Conservation (phyloP, 441 rosid genomes). For the Arabidopsis hybrid region DNA sequence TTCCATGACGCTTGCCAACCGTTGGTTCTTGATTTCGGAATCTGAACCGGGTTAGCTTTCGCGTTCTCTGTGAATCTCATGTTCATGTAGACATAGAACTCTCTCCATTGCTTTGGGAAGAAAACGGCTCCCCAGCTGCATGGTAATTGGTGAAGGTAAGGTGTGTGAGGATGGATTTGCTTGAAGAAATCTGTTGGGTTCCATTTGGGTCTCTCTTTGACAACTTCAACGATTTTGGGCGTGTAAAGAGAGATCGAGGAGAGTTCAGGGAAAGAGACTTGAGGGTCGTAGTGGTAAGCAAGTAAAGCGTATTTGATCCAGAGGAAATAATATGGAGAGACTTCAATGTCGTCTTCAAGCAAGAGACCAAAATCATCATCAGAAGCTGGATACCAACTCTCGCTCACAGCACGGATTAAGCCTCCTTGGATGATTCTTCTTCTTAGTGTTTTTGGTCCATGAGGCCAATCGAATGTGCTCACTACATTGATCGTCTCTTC, state of each 20-base stretch:
- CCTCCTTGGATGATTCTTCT: constrained; percentile 99
- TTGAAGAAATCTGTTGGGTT: constrained; percentile 88
- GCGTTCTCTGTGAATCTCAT: constrained; percentile 95
- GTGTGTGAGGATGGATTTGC: constrained; percentile 85
- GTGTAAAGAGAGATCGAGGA: constrained; percentile 93
- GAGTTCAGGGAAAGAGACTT: constrained; percentile 82
- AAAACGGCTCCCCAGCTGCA: constrained; percentile 99
- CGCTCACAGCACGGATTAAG: constrained; percentile 97
- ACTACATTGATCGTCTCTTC: constrained; percentile 80
- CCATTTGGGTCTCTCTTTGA: constrained; percentile 96
- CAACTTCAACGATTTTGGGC: constrained; percentile 85
- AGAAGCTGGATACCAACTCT: constrained; percentile 95
- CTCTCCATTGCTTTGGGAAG: constrained; percentile 99
- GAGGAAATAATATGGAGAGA: constrained; percentile 90
- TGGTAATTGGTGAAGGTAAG: constrained; percentile 93
- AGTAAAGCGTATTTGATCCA: constrained; percentile 96
- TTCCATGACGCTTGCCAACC: constrained; percentile 99
- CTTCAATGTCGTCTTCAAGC: constrained; percentile 95
- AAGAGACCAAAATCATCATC: constrained; percentile 92
- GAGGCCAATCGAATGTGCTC: constrained; percentile 84
- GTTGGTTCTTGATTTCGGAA: constrained; percentile 91
- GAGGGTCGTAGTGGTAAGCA: constrained; percentile 94
- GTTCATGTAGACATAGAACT: constrained; percentile 97
- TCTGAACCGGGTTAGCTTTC: constrained; percentile 88
- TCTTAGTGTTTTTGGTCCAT: constrained; percentile 83